A percentile compares a stretch with the other conserved stretches of the same genome.
Conservation (phyloP, 257 asterid genomes). For the Osmanthus fragrans region DNA sequence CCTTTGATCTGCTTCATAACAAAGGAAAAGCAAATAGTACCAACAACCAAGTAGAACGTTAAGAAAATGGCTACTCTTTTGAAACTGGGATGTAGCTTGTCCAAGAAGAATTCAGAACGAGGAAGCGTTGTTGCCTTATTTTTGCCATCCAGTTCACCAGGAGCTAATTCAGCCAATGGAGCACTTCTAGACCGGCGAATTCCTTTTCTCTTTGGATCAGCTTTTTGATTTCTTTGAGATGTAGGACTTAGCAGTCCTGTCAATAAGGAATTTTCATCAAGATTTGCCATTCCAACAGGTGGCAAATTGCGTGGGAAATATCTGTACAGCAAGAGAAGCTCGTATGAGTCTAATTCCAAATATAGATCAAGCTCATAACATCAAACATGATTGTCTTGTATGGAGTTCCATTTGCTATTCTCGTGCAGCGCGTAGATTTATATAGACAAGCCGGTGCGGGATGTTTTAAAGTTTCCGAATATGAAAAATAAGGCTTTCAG, state of each 20-base stretch:
- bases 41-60: constrained; percentile 52
- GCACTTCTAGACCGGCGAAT: constrained; percentile 78
- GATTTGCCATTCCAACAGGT: constrained; percentile 33
- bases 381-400: not conserved
- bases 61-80: constrained; percentile 45
- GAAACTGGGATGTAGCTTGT: constrained; percentile 53
- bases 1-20: constrained; percentile 62
- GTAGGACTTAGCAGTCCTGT: constrained; percentile 31
- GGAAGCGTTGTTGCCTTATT: constrained; percentile 24
- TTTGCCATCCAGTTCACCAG: constrained; percentile 39
- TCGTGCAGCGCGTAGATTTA: no score
- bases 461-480: not conserved
- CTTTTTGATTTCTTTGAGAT: constrained; percentile 22
- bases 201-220: constrained; percentile 43
- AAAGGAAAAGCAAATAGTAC: constrained; percentile 68
- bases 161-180: constrained; percentile 53
- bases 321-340: constrained; percentile 15
- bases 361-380: constrained; percentile 11
- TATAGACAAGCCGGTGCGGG: not conserved
- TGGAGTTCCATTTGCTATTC: not conserved
- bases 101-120: constrained; percentile 38
- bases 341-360: not conserved
- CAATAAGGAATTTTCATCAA: constrained; percentile 31
- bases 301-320: not conserved
- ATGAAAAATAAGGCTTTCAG: not conserved